Percentiles rank a stretch among this genome's conserved stretches.
phyloP scores from a whole-genome alignment of 257 asterid species.

The Plantago elongata region DNA sequence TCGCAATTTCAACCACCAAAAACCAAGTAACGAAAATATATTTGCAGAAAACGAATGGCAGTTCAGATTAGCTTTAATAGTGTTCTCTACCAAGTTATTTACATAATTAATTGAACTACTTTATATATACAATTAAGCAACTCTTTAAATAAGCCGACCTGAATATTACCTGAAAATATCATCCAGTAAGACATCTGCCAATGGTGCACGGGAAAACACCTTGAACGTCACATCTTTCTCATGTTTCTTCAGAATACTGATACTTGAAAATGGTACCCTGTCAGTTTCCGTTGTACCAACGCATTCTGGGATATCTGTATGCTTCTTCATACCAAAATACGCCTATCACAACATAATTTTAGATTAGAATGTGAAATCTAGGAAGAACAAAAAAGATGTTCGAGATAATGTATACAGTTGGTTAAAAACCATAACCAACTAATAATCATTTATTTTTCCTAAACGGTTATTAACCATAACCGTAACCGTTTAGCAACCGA shows the following conservation, averaged over 20 bases:
- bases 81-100: background rate
- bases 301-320: slow-evolving; percentile 75
- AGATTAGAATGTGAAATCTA: slow-evolving; percentile 2
- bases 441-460: too few relatives aligned
- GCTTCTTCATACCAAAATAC: slow-evolving; percentile 61
- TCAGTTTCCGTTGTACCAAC: slow-evolving; percentile 78
- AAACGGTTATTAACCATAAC: too few relatives aligned
- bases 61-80: too few relatives aligned
- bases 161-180: slow-evolving; percentile 63
- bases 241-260: slow-evolving; percentile 61
- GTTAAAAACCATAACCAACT: too few relatives aligned
- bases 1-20: too few relatives aligned
- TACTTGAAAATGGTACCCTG: slow-evolving; percentile 79
- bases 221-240: slow-evolving; percentile 76
- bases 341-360: slow-evolving; percentile 38
- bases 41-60: too few relatives aligned
- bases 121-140: background rate
- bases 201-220: slow-evolving; percentile 71
- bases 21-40: too few relatives aligned
- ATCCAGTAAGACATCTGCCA: slow-evolving; percentile 66
- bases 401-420: too few relatives aligned
- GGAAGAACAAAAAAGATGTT: too few relatives aligned
- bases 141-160: background rate
- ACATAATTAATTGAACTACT: slow-evolving; percentile 5
- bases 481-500: too few relatives aligned